Evolutionary conservation across 768 basidiomycete genomes (phyloP).

Genomic region (Serendipita vermifera): DNA sequence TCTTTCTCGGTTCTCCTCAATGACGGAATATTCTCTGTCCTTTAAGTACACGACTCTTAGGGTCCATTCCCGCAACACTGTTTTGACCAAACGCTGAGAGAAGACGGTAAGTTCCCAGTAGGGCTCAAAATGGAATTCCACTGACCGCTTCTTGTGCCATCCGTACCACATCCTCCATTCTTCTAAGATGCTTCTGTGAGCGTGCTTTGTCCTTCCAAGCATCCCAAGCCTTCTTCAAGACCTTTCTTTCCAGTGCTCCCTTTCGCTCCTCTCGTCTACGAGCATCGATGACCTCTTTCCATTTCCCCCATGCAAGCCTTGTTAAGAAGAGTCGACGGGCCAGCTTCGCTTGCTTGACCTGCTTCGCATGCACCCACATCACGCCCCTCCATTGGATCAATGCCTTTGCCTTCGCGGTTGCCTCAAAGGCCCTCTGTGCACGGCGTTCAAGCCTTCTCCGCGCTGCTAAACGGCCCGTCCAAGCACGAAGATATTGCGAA

Average conservation of each 20-base stretch:
- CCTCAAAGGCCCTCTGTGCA: background rate
- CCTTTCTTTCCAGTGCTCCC: constrained; percentile 32
- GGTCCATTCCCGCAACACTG: constrained; percentile 47
- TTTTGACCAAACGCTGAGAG: constrained; percentile 26
- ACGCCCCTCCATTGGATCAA: constrained; percentile 45
- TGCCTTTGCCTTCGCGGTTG: constrained; percentile 15
- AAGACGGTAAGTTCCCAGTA: no score
- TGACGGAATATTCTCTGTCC: constrained; percentile 52
- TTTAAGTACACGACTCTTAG: constrained; percentile 62
- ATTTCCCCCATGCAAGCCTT: constrained; percentile 32
- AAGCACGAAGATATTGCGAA: background rate
- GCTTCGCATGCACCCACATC: constrained; percentile 36
- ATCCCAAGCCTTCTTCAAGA: constrained; percentile 26
- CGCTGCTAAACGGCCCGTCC: background rate
- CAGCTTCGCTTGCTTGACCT: constrained; percentile 41
- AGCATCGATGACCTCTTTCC: constrained; percentile 36
- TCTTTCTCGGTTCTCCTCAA: constrained; percentile 32
- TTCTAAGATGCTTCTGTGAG: background rate
- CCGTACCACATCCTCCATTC: constrained; percentile 3
- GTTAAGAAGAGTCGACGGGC: constrained; percentile 40
- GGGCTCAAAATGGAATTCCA: background rate
- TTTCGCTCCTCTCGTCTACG: constrained; percentile 34
- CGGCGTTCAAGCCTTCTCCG: background rate
- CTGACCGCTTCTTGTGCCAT: background rate
- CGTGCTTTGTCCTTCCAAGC: background rate